Percentiles rank a stretch among this genome's conserved stretches.
phyloP scores from a whole-genome alignment of 768 basidiomycete species.

The Cystofilobasidium bisporidii region DNA sequence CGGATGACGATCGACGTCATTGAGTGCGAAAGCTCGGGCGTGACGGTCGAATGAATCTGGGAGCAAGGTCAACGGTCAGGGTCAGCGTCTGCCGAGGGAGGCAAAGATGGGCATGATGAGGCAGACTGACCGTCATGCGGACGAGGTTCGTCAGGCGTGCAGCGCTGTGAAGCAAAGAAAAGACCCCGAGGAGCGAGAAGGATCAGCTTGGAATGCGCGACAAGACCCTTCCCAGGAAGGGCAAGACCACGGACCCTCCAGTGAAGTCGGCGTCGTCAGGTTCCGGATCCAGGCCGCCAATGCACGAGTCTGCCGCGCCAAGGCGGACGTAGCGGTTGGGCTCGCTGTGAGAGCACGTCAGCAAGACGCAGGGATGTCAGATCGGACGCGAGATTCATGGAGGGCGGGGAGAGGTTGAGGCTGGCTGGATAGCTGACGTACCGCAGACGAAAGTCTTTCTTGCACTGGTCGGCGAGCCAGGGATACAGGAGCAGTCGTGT shows the following conservation, averaged over 20 bases:
- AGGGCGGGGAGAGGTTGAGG: no score
- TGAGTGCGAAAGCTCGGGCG: constrained; percentile 19
- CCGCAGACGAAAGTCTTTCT: constrained; percentile 23
- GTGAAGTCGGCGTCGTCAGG: constrained; percentile 1
- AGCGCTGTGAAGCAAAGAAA: background rate
- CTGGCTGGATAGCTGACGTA: background rate
- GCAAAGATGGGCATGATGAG: no score
- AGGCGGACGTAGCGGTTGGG: constrained; percentile 24
- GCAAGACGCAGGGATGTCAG: no score
- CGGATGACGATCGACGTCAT: constrained; percentile 23
- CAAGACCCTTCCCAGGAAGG: no score
- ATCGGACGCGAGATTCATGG: no score
- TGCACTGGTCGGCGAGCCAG: constrained; percentile 6
- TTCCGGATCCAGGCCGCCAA: background rate
- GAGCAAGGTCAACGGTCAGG: background rate
- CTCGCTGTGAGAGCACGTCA: no score
- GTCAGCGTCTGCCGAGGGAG: background rate
- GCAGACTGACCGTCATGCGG: constrained; percentile 17
- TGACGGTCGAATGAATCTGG: constrained; percentile 24
- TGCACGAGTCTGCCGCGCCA: background rate
- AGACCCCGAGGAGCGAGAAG: background rate
- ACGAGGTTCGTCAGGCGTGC: constrained; percentile 9
- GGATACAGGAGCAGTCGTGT: background rate
- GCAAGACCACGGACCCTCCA: constrained; percentile 16
- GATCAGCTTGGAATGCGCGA: no score